Evolutionary conservation across 2,329 filamentous ascomycete genomes (phyloP).

Genomic region (Epichloe aotearoae): DNA sequence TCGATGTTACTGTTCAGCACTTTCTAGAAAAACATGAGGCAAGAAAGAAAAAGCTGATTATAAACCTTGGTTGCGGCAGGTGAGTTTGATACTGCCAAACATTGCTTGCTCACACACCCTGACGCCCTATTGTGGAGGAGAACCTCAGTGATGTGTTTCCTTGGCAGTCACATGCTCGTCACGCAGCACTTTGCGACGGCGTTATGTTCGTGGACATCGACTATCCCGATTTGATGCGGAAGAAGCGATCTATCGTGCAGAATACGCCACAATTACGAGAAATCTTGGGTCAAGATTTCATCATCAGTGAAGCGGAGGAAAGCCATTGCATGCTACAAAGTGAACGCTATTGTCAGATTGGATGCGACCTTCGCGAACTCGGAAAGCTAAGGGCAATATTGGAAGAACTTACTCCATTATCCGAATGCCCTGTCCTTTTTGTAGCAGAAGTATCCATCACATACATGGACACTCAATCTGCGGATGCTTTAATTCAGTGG

Average conservation of each 20-base stretch:
- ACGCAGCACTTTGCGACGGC: conserved; percentile 42
- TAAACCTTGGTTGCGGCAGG: conserved; percentile 87
- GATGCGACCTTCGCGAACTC: conserved; percentile 66
- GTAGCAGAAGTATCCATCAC: conserved; percentile 84
- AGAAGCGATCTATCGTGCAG: conserved; percentile 57
- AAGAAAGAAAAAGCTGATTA: conserved; percentile 53
- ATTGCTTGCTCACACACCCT: background rate
- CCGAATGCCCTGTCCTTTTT: conserved; percentile 56
- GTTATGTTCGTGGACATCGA: conserved; percentile 74
- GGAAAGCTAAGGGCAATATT: conserved; percentile 46
- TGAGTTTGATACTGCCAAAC: conserved; percentile 32
- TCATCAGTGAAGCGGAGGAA: conserved; percentile 24
- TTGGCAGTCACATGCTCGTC: conserved; percentile 65
- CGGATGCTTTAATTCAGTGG: conserved; percentile 67
- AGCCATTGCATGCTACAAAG: conserved; percentile 47
- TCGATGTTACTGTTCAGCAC: conserved; percentile 59
- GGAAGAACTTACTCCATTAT: conserved; percentile 41
- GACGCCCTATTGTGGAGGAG: background rate
- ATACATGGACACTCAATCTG: conserved; percentile 66
- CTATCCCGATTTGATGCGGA: conserved; percentile 64
- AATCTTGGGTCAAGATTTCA: conserved; percentile 18
- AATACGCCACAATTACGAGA: conserved; percentile 43
- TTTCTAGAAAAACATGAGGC: conserved; percentile 47
- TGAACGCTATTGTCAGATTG: conserved; percentile 62
- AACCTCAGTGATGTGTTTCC: conserved; percentile 63